Base-by-base conservation (phyloP, 2,329 filamentous ascomycete genomes). In the Neonectria faginata region DNA sequence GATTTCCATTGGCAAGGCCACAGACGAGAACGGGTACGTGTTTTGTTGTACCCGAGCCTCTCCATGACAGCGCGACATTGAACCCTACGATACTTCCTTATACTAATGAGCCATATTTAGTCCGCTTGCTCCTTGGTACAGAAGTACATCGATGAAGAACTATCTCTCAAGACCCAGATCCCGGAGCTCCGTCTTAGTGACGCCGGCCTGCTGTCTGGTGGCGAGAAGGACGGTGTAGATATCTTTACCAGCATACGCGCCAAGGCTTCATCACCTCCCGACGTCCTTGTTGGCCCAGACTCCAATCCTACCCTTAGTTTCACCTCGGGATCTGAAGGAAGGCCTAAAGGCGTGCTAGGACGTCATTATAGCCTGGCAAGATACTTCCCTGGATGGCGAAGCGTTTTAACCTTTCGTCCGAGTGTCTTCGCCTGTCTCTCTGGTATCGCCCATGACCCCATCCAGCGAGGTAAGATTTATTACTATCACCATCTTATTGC, bases 381-480 rank as follows among this genome's bases (percentile, higher is more conserved):
- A 73, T 98, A 97, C 81, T 97, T 95, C 75, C 90, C 22, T 98
- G 94, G 94, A 98, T 98, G 96, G 89, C 93, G 0, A 82, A 96
- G 79, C 88, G 84, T 2, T 98, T 98, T 78, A 84, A 88, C 53
- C 84, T 97, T 51, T 90, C 88, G 1, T 84, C 89, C 8, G 85
- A 90, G 90, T 76, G 87, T 86, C 68, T 97, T 97, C 75, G 93
- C 94, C 3, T 90, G 94, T 83, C 84, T 97, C 86, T n/a, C 14
- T 42, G 41, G 41, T 8, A 42, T 42, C 16, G n/a, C 14, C 7
- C 41, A 42, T 42, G 41, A 42, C n/a, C 41, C 41, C 8, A 42
- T 42, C 16, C 41, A 42, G 41, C 41, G 41, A 36, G 41, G 29
- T 29, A 29, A 29, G 29, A 10, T 29, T 10, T 29, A 29, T 10